A percentile compares a stretch with the other conserved stretches of the same genome.
These are phyloP conservation scores for Neurospora sp. DNA, from an alignment of 495 filamentous ascomycete species.

Conservation along the genomic window DNA sequence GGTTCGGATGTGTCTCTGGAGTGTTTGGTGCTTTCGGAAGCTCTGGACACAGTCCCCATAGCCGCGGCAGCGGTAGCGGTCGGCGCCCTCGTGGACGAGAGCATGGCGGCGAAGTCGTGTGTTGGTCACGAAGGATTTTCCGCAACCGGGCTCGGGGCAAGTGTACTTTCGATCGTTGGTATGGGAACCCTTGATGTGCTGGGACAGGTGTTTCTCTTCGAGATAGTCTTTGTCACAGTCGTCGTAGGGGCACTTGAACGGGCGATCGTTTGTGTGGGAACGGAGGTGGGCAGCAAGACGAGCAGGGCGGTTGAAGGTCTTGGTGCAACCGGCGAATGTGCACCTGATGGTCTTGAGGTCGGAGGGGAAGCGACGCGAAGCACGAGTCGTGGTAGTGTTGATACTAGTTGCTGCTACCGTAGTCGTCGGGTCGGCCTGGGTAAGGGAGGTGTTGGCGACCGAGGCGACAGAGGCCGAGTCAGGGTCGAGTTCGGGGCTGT, in stretches of 20 bases:
- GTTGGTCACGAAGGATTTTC: constrained; percentile 67
- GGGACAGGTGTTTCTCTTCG: constrained; percentile 68
- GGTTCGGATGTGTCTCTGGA: constrained; percentile 68
- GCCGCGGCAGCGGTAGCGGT: constrained; percentile 61
- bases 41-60: constrained; percentile 63
- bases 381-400: constrained; percentile 41
- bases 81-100: constrained; percentile 55
- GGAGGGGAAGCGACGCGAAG: constrained; percentile 50
- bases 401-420: constrained; percentile 23
- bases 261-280: constrained; percentile 70
- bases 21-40: constrained; percentile 82
- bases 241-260: constrained; percentile 55
- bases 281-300: constrained; percentile 67
- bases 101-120: constrained; percentile 62
- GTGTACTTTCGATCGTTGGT: constrained; percentile 57
- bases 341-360: constrained; percentile 67
- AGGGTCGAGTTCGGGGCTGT: background rate
- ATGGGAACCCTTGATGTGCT: constrained; percentile 77
- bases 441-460: constrained; percentile 6
- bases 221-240: constrained; percentile 74
- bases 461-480: constrained; percentile 9
- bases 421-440: background rate
- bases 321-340: constrained; percentile 56
- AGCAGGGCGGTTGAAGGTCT: constrained; percentile 81
- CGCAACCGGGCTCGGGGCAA: constrained; percentile 62